phyloP scores from a whole-genome alignment of 768 basidiomycete genomes.

The Kwoniella dendrophila region DNA sequence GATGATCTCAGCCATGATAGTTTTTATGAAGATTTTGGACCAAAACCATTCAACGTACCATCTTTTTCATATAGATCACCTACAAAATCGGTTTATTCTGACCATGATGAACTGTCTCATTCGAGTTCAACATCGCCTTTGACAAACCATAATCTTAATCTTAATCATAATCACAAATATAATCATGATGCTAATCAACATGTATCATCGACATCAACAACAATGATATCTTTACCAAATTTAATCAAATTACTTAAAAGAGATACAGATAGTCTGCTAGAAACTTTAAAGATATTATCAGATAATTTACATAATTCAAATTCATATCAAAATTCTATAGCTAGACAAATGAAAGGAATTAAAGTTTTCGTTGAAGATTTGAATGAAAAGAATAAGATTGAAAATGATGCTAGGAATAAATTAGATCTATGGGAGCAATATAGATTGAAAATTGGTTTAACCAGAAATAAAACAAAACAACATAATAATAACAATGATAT shows the following conservation, averaged over 20 bases:
- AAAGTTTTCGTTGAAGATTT: constrained; percentile 11
- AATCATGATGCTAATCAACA: not conserved
- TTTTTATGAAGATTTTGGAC: too few relatives aligned
- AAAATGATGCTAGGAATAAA: constrained; percentile 16
- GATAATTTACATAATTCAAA: constrained; percentile 25
- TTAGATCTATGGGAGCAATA: constrained; percentile 27
- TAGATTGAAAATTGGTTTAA: constrained; percentile 22
- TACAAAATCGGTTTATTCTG: not conserved
- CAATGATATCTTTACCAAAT: not conserved
- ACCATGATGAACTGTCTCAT: too few relatives aligned
- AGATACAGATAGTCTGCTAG: constrained; percentile 2
- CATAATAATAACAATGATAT: too few relatives aligned
- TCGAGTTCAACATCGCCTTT: too few relatives aligned
- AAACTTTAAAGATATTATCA: constrained; percentile 10
- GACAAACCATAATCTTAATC: too few relatives aligned
- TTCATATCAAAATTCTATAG: constrained; percentile 14
- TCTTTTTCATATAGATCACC: too few relatives aligned
- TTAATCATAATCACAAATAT: too few relatives aligned
- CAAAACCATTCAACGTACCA: too few relatives aligned
- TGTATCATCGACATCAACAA: not conserved
- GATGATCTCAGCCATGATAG: too few relatives aligned
- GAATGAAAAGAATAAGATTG: constrained; percentile 21
- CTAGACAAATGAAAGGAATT: constrained; percentile 26
- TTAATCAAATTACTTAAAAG: not conserved
- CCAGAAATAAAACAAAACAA: constrained; percentile 6